These are phyloP conservation scores for Rutstroemia sp. DNA, from an alignment of 2,329 filamentous ascomycete genomes.

Conservation along the genomic window DNA sequence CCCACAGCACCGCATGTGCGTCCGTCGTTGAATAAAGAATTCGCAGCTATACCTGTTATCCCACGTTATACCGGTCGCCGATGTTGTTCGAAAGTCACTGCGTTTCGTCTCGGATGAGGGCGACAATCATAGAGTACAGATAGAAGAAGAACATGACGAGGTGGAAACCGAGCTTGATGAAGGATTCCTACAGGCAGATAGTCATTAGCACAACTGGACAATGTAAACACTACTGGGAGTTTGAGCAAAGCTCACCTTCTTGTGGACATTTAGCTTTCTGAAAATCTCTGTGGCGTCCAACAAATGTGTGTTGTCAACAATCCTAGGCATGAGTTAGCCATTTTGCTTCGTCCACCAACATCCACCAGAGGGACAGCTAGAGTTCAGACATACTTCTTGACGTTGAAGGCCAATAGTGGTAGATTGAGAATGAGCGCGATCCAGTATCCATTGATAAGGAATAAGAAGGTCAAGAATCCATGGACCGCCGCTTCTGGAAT, in stretches of 20 bases:
- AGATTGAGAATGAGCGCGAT: slow-evolving; percentile 85
- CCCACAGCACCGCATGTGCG: neutral
- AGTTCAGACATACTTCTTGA: slow-evolving; percentile 73
- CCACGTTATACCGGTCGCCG: slow-evolving; percentile 18
- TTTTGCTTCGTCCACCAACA: neutral
- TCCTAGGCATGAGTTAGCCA: slow-evolving; percentile 50
- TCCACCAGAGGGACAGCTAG: too few species aligned
- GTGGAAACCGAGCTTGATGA: slow-evolving; percentile 98
- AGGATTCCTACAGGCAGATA: slow-evolving; percentile 67
- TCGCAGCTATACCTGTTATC: slow-evolving; percentile 12
- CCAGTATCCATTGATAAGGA: slow-evolving; percentile 99
- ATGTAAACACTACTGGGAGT: neutral
- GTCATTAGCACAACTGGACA: neutral
- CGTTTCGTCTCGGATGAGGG: slow-evolving; percentile 90
- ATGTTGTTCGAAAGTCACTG: slow-evolving; percentile 48
- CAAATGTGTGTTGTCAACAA: slow-evolving; percentile 93
- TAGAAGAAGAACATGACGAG: slow-evolving; percentile 99
- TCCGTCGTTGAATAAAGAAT: neutral
- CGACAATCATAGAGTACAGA: slow-evolving; percentile 50
- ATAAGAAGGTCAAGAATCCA: slow-evolving; percentile 87
- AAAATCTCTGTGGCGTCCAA: slow-evolving; percentile 98
- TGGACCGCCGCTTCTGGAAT: slow-evolving; percentile 97
- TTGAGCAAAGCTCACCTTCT: slow-evolving; percentile 60
- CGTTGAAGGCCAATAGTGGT: slow-evolving; percentile 86
- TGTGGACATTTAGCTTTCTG: slow-evolving; percentile 97